Base-by-base conservation (phyloP, 495 filamentous ascomycete genomes). In the Penicillium egyptiacum region DNA sequence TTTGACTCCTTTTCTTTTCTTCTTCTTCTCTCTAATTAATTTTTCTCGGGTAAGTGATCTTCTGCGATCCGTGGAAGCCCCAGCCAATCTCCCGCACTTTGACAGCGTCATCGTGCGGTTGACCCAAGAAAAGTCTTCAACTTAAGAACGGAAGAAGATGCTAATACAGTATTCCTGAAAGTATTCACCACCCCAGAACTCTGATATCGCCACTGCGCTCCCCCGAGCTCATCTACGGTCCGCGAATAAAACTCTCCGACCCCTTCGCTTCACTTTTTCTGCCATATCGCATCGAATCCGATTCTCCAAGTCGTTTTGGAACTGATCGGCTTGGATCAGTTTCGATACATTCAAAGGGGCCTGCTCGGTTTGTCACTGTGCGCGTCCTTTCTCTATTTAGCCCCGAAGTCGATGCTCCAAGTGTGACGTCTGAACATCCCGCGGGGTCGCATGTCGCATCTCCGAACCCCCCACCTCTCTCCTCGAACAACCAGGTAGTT, bases 71-170 rank as follows among this genome's bases (percentile, higher is more conserved):
- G 70, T 73, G 71, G 71, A 64, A 70, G 30, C 30, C 54, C 58
- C 61, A 70, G 68, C 58, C 46, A 68, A 74, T 74, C 71, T 74
- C 70, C 71, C 71, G 71, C 71, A 63, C 53, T 68, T 65, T 70
- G 69, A 71, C 69, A 67, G 69, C 69, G 67, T 55, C 54, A 59
- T 55, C 58, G 57, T 55, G 53, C 70, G 69, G 69, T 67, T 72
- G 66, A 58, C 58, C 67, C 65, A 65, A 44, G 30, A 33, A 33
- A 33, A 33, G 30, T 33, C 30, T 33, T 33, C 10, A 30, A 9
- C 11, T 4, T 4, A 31, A 31, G 12, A 1, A 9, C 11, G 3
- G 10, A 33, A 33, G 30, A 33, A 33, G 35, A n/a, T 39, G 35
- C 35, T 39, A 39, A 39, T 28, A 28, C 31, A 28, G 7, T 33